phyloP scores from a whole-genome alignment of 1,284 basidiomycete species.

The Trichosporon sp. region DNA sequence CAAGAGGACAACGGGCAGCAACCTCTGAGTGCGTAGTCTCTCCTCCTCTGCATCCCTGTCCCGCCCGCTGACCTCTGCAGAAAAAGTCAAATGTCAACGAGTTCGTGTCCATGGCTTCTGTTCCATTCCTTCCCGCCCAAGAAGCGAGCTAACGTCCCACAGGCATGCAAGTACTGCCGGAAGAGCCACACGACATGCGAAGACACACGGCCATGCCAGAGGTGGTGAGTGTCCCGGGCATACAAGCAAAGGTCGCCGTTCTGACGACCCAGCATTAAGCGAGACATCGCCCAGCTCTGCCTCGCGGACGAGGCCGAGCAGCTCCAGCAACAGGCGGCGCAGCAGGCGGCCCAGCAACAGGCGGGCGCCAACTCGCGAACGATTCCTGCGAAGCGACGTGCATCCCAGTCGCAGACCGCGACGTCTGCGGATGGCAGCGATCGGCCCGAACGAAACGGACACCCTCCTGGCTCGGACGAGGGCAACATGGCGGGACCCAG shows the following conservation, averaged over 20 bases:
- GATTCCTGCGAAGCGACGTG: constrained; percentile 16
- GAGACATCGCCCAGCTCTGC: constrained; percentile 22
- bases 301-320: constrained; percentile 21
- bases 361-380: constrained; percentile 4
- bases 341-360: constrained; percentile 17
- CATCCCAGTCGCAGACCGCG: background rate
- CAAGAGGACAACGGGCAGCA: constrained; percentile 20
- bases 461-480: background rate
- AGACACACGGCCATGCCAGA: constrained; percentile 21
- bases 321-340: constrained; percentile 18
- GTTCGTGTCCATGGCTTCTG: background rate
- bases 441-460: constrained; percentile 7
- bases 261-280: constrained; percentile 18
- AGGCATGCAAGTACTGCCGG: constrained; percentile 25
- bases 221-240: constrained; percentile 14
- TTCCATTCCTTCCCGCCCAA: background rate
- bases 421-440: background rate
- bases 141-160: background rate
- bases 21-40: constrained; percentile 14
- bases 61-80: constrained; percentile 3
- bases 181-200: constrained; percentile 23
- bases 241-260: background rate
- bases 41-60: background rate
- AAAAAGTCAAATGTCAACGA: constrained; percentile 23
- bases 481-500: background rate